Conservation (phyloP, 768 basidiomycete genomes). For the Leccinum ochraceum region DNA sequence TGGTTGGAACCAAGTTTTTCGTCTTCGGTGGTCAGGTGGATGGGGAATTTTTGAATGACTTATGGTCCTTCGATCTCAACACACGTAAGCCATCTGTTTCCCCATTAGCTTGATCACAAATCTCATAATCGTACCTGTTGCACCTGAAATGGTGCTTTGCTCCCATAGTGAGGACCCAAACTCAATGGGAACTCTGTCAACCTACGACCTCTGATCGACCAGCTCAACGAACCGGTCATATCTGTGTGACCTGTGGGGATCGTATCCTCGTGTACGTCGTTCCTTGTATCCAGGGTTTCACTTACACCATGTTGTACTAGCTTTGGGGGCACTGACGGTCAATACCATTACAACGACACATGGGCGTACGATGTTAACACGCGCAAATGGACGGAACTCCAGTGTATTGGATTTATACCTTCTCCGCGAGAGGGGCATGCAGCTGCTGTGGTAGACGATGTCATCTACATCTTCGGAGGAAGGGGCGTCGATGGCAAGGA, state of each 20-base stretch:
- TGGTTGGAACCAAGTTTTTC: constrained; percentile 90
- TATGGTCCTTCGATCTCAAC: constrained; percentile 96
- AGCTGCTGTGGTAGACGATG: constrained; percentile 94
- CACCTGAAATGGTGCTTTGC: constrained; percentile 7
- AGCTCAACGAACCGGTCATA: constrained; percentile 89
- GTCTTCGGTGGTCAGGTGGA: constrained; percentile 97
- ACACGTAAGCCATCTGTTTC: constrained; percentile 59
- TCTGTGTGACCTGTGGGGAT: constrained; percentile 80
- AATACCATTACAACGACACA: constrained; percentile 98
- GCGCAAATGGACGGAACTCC: constrained; percentile 84
- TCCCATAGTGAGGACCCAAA: constrained; percentile 72
- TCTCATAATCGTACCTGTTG: neutral
- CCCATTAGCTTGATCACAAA: constrained; percentile 2
- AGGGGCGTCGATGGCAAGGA: constrained; percentile 97
- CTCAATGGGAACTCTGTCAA: constrained; percentile 81
- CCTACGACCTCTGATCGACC: constrained; percentile 60
- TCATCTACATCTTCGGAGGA: constrained; percentile 97
- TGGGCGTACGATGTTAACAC: constrained; percentile 90
- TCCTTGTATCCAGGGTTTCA: constrained; percentile 19
- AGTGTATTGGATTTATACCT: constrained; percentile 96
- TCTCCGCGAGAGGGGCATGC: constrained; percentile 96
- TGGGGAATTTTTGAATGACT: constrained; percentile 90
- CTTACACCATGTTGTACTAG: constrained; percentile 41
- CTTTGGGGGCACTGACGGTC: constrained; percentile 98
- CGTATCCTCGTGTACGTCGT: constrained; percentile 76